These are phyloP conservation scores for Mucor mucedo DNA, from an alignment of 371 early-diverging fungal species.

Conservation along the genomic window DNA sequence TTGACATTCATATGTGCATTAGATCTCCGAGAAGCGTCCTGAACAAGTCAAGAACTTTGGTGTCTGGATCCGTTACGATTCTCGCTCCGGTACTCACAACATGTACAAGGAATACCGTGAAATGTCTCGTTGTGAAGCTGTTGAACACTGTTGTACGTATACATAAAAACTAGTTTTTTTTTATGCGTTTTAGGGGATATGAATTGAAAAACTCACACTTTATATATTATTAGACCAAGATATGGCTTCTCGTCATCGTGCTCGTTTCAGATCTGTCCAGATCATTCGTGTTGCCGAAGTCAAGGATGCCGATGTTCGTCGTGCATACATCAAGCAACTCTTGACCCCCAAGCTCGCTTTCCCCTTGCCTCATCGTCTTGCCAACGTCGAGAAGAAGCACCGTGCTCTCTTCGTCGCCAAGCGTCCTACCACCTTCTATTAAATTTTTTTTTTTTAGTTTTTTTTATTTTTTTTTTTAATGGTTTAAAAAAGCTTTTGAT, in stretches of 20 bases:
- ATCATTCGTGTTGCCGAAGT: constrained; percentile 97
- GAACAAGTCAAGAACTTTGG: constrained; percentile 96
- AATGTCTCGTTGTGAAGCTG: constrained; percentile 89
- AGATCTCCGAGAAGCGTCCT: constrained; percentile 94
- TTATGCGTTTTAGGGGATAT: background rate
- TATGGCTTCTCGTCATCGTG: constrained; percentile 99
- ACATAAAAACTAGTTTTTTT: background rate
- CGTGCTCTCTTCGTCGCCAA: constrained; percentile 85
- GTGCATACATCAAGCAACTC: constrained; percentile 97
- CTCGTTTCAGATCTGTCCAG: constrained; percentile 96
- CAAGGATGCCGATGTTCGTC: constrained; percentile 88
- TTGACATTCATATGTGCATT: background rate
- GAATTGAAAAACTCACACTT: background rate
- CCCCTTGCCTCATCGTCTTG: constrained; percentile 97
- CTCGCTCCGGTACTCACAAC: constrained; percentile 98
- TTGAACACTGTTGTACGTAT: constrained; percentile 81
- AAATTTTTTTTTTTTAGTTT: constrained; percentile 27
- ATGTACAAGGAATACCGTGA: constrained; percentile 99
- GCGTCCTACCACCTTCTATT: constrained; percentile 91
- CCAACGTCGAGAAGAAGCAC: constrained; percentile 72
- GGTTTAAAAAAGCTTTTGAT: too few relatives aligned
- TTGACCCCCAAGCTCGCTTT: constrained; percentile 88
- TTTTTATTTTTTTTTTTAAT: background rate
- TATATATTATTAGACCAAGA: constrained; percentile 82
- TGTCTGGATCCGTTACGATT: constrained; percentile 98